Evolutionary conservation across 2,329 filamentous ascomycete genomes (phyloP), one percentile per base, ranked within the genome.

Genomic region (Lasiodiplodia sp.): DNA sequence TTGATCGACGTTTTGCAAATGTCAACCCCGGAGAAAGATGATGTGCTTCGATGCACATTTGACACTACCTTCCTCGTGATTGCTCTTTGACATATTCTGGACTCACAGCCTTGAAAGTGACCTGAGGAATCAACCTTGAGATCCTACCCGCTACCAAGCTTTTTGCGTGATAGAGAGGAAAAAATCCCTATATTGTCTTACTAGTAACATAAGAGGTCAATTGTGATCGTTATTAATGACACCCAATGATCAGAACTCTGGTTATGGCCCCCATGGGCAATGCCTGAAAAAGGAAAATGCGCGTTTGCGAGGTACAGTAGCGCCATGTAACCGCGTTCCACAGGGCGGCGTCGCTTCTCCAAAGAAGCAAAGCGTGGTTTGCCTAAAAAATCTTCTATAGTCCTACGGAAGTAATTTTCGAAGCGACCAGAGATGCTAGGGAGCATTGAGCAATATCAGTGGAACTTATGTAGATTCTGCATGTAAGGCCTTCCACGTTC

Each of bases 201-300:
- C 44, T 18, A 12, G 18, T 10, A 21, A 18, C 7, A 21, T 3
- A n/a, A 47, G 18, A 18, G 10, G n/a, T n/a, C 18, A 4, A n/a
- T 21, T 7, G 18, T 1, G 60, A 64, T 64, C 31, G 28, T 38
- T 40, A 51, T 7, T 16, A 34, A 63, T 51, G 58, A 51, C 58
- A 28, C 38, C 38, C 14, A 7, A n/a, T 25, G 47, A 64, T 64
- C 60, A 11, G 47, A 38, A 31, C 14, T 14, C 12, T 18, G 10
- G 37, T 14, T 44, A 6, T 21, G 56, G n/a, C 21, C 37, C 21
- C n/a, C 37, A 25, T 40, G 3, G 21, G 4, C 31, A 34, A 34
- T 34, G 31, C 8, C 60, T n/a, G 12, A 21, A 38, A 52, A 16
- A 18, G 60, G 60, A 52, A 64, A 47, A 28, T 52, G 47, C 47